Conservation (phyloP, 2,329 filamentous ascomycete species). For the Fusarium denticulatum region DNA sequence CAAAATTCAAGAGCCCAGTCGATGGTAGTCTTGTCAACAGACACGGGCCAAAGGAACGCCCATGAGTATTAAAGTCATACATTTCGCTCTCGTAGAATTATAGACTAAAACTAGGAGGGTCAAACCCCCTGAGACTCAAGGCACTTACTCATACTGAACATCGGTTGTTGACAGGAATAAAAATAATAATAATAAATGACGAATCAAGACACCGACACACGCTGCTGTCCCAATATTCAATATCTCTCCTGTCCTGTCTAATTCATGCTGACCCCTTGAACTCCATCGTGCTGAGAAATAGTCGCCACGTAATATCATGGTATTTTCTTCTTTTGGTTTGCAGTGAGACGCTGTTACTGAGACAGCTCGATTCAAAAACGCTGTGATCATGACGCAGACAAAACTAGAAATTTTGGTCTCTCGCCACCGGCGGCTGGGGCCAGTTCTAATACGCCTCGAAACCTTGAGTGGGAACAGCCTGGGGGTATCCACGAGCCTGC, state of each 20-base stretch:
- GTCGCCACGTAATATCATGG: slow-evolving; percentile 18
- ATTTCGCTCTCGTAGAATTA: slow-evolving; percentile 31
- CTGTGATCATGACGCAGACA: background rate
- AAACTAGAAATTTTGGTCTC: slow-evolving; percentile 7
- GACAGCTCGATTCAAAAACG: slow-evolving; percentile 12
- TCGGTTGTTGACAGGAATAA: slow-evolving; percentile 22
- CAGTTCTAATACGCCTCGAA: slow-evolving; percentile 50
- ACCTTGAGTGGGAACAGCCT: slow-evolving; percentile 51
- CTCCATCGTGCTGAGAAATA: slow-evolving; percentile 36
- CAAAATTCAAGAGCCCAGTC: slow-evolving; percentile 63
- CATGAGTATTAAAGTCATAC: slow-evolving; percentile 15
- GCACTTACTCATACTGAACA: slow-evolving; percentile 5
- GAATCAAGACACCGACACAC: slow-evolving; percentile 11
- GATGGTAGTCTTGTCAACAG: slow-evolving; percentile 62
- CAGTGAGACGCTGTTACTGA: background rate
- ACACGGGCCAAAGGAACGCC: slow-evolving; percentile 39
- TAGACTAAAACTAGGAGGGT: slow-evolving; percentile 9
- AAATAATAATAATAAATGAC: background rate
- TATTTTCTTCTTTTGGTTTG: slow-evolving; percentile 11
- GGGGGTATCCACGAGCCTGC: slow-evolving; percentile 54
- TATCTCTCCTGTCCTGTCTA: slow-evolving; percentile 35
- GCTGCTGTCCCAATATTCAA: slow-evolving; percentile 26
- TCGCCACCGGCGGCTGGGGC: background rate
- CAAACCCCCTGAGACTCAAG: slow-evolving; percentile 4
- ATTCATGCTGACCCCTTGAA: slow-evolving; percentile 35